Conservation (phyloP, 148 eudicot genomes). For the Diospyros lotus region DNA sequence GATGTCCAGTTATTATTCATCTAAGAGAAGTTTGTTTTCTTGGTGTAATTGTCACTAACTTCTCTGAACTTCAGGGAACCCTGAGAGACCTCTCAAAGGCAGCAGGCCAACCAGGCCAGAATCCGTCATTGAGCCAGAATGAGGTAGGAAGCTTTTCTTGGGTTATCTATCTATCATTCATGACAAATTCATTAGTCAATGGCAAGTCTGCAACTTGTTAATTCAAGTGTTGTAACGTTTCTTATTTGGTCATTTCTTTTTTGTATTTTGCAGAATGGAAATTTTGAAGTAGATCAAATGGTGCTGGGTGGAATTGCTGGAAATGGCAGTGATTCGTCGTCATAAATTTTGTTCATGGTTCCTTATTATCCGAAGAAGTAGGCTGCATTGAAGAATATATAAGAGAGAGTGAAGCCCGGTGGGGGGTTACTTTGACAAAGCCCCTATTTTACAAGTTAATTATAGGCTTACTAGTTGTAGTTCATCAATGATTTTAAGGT, state of each 20-base stretch:
- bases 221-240: neutral
- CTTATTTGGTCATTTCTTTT: neutral
- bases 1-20: no score
- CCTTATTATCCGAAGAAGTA: neutral
- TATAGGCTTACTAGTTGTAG: neutral
- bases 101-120: conserved; percentile 32
- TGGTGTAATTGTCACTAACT: neutral
- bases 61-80: conserved; percentile 47
- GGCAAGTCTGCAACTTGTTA: neutral
- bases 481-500: neutral
- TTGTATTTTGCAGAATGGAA: conserved; percentile 36
- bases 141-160: conserved; percentile 35
- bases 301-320: conserved; percentile 26
- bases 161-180: neutral
- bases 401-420: neutral
- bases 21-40: no score
- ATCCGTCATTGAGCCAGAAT: conserved; percentile 25
- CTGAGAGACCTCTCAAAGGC: conserved; percentile 66
- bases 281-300: conserved; percentile 38
- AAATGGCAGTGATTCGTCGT: conserved; percentile 41
- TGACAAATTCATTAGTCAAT: neutral
- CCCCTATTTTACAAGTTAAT: neutral
- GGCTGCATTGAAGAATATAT: neutral
- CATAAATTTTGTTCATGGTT: neutral
- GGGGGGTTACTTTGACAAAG: neutral